A percentile compares a stretch with the other conserved stretches of the same genome.
phyloP scores from a whole-genome alignment of 306 rosid genomes.

The Vachellia collinsii region DNA sequence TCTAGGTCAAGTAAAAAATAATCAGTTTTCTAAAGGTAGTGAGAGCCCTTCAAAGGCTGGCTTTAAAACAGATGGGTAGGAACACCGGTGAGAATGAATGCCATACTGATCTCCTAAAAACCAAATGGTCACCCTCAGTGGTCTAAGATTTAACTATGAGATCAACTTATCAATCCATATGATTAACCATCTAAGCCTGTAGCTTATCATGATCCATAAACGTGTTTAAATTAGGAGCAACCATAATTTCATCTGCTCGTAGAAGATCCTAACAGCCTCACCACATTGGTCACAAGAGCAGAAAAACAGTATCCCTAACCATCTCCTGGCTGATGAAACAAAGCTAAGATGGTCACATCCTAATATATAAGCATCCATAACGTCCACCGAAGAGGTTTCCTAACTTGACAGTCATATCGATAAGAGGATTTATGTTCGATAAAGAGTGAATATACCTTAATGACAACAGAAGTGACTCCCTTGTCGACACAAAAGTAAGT shows the following conservation, averaged over 20 bases:
- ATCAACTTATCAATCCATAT: neutral
- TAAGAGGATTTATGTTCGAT: neutral
- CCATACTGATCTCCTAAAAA: slow-evolving; percentile 11
- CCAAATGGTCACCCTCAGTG: neutral
- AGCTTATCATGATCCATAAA: slow-evolving; percentile 11
- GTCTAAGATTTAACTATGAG: slow-evolving; percentile 11
- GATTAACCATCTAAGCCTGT: slow-evolving; percentile 1
- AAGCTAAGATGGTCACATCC: slow-evolving; percentile 10
- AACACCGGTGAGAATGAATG: neutral
- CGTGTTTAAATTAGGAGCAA: neutral
- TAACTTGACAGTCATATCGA: slow-evolving; percentile 14
- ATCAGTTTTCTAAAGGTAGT: too few relatives aligned
- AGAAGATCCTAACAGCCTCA: slow-evolving; percentile 16
- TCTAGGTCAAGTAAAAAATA: slow-evolving; percentile 17
- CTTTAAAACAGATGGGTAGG: neutral
- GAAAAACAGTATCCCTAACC: slow-evolving; percentile 7
- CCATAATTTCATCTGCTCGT: slow-evolving; percentile 18
- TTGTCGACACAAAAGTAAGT: slow-evolving; percentile 94
- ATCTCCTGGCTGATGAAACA: slow-evolving; percentile 14
- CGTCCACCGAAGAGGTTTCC: neutral
- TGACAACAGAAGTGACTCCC: slow-evolving; percentile 97
- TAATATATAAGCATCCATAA: neutral
- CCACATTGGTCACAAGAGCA: slow-evolving; percentile 4
- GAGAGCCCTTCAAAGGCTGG: neutral
- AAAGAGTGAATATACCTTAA: slow-evolving; percentile 59